phyloP scores from a whole-genome alignment of 495 filamentous ascomycete species.

The Talaromyces adpressus region DNA sequence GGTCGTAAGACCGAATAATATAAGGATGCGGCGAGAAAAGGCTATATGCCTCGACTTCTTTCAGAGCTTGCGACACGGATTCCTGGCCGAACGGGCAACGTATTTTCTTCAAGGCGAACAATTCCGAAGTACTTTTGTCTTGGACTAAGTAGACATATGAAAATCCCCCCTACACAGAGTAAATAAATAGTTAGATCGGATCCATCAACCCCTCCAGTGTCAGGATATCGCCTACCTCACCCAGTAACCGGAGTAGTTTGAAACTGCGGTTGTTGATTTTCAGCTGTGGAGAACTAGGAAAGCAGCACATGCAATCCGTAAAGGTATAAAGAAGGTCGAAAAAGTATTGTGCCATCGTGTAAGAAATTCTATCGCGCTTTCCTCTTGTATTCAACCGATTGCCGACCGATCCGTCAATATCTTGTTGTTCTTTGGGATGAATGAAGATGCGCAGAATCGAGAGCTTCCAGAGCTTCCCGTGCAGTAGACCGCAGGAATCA shows the following conservation, averaged over 20 bases:
- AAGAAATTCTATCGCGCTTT: neutral
- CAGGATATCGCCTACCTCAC: conserved; percentile 54
- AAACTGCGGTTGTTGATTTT: conserved; percentile 93
- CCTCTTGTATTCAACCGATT: neutral
- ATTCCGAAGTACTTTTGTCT: conserved; percentile 68
- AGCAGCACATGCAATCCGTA: conserved; percentile 90
- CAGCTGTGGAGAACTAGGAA: conserved; percentile 84
- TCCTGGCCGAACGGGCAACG: conserved; percentile 95
- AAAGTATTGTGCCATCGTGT: conserved; percentile 75
- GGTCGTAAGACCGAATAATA: conserved; percentile 88
- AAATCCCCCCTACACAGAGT: conserved; percentile 68
- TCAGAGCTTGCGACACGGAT: conserved; percentile 86
- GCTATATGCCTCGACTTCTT: conserved; percentile 94
- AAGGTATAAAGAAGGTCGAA: conserved; percentile 86
- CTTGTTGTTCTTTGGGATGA: neutral
- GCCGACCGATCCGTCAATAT: neutral
- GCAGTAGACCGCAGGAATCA: neutral
- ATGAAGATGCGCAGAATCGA: neutral
- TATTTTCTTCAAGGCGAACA: conserved; percentile 97
- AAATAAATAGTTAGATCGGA: conserved; percentile 5
- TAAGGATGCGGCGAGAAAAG: conserved; percentile 75
- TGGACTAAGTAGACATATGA: conserved; percentile 98
- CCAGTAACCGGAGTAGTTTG: conserved; percentile 87
- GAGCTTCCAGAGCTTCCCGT: neutral
- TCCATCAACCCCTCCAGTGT: neutral